Evolutionary conservation across 495 filamentous ascomycete genomes (phyloP).

Genomic region (Aspergillus ostianus): DNA sequence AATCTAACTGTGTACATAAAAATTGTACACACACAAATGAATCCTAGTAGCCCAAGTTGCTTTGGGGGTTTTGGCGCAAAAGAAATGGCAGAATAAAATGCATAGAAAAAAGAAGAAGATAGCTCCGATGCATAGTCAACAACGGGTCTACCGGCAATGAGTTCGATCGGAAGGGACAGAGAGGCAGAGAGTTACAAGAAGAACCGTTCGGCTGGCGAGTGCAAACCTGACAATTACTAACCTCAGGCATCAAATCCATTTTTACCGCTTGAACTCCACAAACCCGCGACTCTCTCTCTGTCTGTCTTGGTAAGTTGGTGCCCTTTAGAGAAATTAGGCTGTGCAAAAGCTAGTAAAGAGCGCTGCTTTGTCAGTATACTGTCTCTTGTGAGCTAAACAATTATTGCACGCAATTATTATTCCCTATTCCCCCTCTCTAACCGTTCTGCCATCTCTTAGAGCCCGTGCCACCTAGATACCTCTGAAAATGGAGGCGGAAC

Average conservation of each 20-base stretch:
- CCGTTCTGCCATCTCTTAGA: background rate
- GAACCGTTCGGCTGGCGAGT: too few relatives aligned
- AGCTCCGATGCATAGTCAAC: too few relatives aligned
- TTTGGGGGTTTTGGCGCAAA: too few relatives aligned
- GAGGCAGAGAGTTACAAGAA: too few relatives aligned
- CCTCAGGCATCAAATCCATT: background rate
- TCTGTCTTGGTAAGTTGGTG: background rate
- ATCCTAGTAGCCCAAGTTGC: background rate
- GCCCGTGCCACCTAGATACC: background rate
- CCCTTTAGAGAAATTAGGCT: too few relatives aligned
- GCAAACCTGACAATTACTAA: background rate
- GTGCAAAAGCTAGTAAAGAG: background rate
- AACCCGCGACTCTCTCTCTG: background rate
- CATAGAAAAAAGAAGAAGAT: too few relatives aligned
- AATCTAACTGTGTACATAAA: background rate
- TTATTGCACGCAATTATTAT: background rate
- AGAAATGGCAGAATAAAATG: too few relatives aligned
- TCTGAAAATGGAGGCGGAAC: slow-evolving; percentile 80
- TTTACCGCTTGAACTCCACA: background rate
- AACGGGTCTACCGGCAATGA: too few relatives aligned
- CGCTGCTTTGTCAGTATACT: too few relatives aligned
- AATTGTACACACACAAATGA: too few relatives aligned
- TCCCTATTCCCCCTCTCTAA: background rate
- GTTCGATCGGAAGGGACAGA: too few relatives aligned
- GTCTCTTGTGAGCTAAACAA: background rate